Evolutionary conservation across 495 filamentous ascomycete species (phyloP), one percentile per base, ranked within the genome.

Genomic region (Podospora bellae-mahoneyi): DNA sequence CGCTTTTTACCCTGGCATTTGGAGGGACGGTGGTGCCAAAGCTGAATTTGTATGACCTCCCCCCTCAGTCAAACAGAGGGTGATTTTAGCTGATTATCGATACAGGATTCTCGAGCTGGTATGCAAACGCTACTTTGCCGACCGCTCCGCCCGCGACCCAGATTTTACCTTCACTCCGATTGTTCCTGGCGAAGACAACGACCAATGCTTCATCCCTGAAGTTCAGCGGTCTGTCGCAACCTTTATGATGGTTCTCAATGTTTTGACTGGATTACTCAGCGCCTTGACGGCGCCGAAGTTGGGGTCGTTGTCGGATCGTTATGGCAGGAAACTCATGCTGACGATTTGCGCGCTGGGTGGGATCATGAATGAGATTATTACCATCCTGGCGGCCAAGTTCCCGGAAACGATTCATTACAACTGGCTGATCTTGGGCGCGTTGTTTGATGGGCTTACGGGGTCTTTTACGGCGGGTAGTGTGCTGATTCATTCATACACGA

Each of bases 391-490:
- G 16, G 92, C 87, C 54, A 90, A 83, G 69, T 91, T 86, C 73
- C 89, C 92, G 9, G 90, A 95, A 0, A 80, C 76, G 0, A 78
- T 95, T 53, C 83, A 87, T 62, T 88, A 93, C 65, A 86, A 89
- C 59, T 88, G 89, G 81, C 79, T 99, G 15, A 81, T 98, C 7
- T 63, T 93, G 5, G 92, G 92, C 19, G 85, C 85, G 30, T 81
- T 91, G 26, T 79, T 91, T 39, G 94, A 98, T 75, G 94, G 94
- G 1, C 72, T 97, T 0, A 87, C 88, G 20, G 95, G 94, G 18
- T 96, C 92, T 39, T 96, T 97, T 78, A 93, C 92, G 2, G 85
- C 90, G 1, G 88, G 86, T 3, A 90, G 92, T 82, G 91, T 95
- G 10, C 73, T 98, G 54, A 87, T 86, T 26, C 87, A 94, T 73